Percentiles rank a stretch among this genome's conserved stretches.
phyloP scores from a whole-genome alignment of 352 stramenopile genomes.

The Phytophthora hybrid region DNA sequence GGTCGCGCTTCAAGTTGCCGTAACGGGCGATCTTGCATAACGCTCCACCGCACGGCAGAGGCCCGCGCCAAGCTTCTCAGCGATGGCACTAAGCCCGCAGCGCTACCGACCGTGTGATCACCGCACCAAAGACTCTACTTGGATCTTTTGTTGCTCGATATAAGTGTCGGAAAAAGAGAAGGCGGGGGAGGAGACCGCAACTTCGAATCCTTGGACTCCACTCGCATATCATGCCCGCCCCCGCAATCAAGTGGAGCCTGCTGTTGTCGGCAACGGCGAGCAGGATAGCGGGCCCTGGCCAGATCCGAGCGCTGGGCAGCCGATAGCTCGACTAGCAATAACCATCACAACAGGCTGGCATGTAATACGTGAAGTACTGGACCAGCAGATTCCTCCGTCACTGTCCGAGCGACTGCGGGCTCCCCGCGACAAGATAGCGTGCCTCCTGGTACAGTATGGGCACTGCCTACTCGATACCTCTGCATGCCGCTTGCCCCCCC shows the following conservation, averaged over 20 bases:
- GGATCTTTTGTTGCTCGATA: background rate
- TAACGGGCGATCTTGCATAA: conserved; percentile 15
- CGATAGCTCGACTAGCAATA: conserved; percentile 2
- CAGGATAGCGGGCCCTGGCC: background rate
- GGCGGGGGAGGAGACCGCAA: conserved; percentile 15
- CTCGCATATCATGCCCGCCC: conserved; percentile 16
- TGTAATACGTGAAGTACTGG: background rate
- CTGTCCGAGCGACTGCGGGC: background rate
- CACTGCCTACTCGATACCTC: conserved; percentile 14
- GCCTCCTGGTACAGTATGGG: background rate
- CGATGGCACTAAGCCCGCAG: background rate
- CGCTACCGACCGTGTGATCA: background rate
- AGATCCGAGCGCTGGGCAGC: background rate
- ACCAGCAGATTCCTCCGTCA: conserved; percentile 8
- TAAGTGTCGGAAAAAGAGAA: conserved; percentile 17
- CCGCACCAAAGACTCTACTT: too few species aligned
- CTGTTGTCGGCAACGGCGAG: too few species aligned
- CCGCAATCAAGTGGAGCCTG: too few species aligned
- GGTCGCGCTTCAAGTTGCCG: conserved; percentile 28
- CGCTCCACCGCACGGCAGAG: conserved; percentile 12
- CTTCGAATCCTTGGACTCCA: conserved; percentile 12
- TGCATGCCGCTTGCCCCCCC: background rate
- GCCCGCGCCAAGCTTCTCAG: background rate
- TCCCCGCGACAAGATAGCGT: background rate
- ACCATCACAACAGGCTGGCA: background rate